Conservation (phyloP, 805 yeast genomes). For the Suhomyces emberorum region DNA sequence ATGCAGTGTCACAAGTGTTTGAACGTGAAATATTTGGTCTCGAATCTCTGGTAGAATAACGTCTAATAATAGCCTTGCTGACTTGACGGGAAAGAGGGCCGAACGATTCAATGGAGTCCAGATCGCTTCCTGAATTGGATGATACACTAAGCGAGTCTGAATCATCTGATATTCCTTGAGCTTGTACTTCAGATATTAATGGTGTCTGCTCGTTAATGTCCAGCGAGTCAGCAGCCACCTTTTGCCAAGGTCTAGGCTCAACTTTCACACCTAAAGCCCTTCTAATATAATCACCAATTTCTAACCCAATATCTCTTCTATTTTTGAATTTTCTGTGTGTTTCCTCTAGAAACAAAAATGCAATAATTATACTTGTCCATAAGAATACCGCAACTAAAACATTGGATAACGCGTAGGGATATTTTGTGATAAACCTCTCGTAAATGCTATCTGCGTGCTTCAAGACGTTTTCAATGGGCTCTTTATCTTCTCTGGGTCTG, state of each 20-base stretch:
- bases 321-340: conserved; percentile 25
- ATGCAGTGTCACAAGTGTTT: neutral
- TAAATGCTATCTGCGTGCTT: conserved; percentile 10
- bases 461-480: neutral
- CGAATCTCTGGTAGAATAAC: conserved; percentile 15
- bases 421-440: conserved; percentile 24
- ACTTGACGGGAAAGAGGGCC: conserved; percentile 10
- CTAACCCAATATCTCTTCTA: conserved; percentile 30
- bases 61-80: conserved; percentile 14
- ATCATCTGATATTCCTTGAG: neutral
- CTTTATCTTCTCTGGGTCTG: conserved; percentile 34
- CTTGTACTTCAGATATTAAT: conserved; percentile 1
- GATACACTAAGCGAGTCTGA: neutral
- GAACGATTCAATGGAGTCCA: conserved; percentile 4
- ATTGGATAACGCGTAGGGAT: conserved; percentile 41
- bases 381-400: conserved; percentile 30
- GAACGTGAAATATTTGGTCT: conserved; percentile 10
- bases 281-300: conserved; percentile 34
- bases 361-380: conserved; percentile 23
- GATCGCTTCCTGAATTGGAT: neutral
- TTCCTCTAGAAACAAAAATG: conserved; percentile 37
- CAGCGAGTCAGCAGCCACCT: neutral
- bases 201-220: conserved; percentile 2
- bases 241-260: conserved; percentile 30
- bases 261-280: conserved; percentile 22